Base-by-base conservation (phyloP, 2,329 filamentous ascomycete genomes). In the Fusarium tjaetaba region DNA sequence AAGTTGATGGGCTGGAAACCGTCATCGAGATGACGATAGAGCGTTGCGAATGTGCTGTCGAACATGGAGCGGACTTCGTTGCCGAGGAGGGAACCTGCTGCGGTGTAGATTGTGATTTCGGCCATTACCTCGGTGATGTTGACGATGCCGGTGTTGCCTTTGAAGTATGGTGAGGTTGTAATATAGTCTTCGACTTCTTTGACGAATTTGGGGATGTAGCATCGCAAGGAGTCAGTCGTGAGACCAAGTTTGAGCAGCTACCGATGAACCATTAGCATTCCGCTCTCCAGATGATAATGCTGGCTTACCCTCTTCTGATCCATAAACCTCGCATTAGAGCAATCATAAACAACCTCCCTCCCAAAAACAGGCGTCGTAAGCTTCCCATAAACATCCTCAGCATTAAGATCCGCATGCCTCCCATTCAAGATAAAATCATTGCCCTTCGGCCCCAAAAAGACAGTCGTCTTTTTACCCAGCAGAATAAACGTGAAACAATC, bases 391-490 rank as follows among this genome's bases (percentile, higher is more conserved):
- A 97, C 93, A 77, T 97, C 94, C 83, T 97, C 95, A 24, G 95
- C 95, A 80, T 94, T 95, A 77, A 97, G 91, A 79, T 97, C 94
- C 83, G 92, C 93, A 78, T 94, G 87, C 84, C 96, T 97, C 79
- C 93, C 94, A 80, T 97, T 97, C 70, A 97, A 86, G 75, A 97
- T 95, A 80, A 97, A 97, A 72, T 97, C 94, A 81, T 96, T 97
- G 69, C 94, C 94, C 75, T 92, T 89, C 24, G 92, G 91, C 38
- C 95, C 94, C 61, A 97, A 84, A 75, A 91, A 95, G 28, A 96
- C 94, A 3, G 94, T 97, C 28, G 93, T 96, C 82, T 94, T 95
- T 86, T 93, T 94, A 71, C 94, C 94, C 38, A 97, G 90, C 36
- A 97, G 88, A 57, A 97, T 85, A 77, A 97, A 97, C 5, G 94